Conservation (phyloP, 83 land plant genomes). For the Thuja plicata region DNA sequence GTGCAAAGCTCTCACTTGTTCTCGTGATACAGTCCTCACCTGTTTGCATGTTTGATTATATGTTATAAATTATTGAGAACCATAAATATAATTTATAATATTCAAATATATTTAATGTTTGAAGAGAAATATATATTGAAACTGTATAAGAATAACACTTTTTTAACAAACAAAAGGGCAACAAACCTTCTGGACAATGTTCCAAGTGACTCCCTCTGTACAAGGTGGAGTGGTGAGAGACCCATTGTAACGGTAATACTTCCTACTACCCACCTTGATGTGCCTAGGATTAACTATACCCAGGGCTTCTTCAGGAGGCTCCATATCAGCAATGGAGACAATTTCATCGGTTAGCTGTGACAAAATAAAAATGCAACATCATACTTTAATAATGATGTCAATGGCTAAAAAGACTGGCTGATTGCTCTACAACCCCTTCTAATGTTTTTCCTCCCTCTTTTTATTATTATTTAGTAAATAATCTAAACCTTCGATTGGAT, state of each 20-base stretch:
- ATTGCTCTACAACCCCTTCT: too few species aligned
- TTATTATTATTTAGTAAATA: too few species aligned
- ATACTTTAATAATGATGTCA: neutral
- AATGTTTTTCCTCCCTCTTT: too few species aligned
- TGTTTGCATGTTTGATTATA: neutral
- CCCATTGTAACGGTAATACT: slow-evolving; percentile 46
- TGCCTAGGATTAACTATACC: slow-evolving; percentile 42
- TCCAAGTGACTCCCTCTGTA: slow-evolving; percentile 56
- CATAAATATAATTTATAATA: too few species aligned
- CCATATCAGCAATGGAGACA: neutral
- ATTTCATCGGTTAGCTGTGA: slow-evolving; percentile 24
- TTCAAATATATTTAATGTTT: too few species aligned
- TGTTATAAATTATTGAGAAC: too few species aligned
- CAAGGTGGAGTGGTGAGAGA: slow-evolving; percentile 55
- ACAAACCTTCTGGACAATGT: slow-evolving; percentile 23
- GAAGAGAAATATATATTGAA: too few species aligned
- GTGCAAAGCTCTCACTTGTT: slow-evolving; percentile 27
- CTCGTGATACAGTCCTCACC: slow-evolving; percentile 43
- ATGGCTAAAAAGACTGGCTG: too few species aligned
- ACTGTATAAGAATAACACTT: too few species aligned
- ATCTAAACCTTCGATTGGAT: too few species aligned
- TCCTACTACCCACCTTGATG: slow-evolving; percentile 26
- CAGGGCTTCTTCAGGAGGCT: slow-evolving; percentile 11
- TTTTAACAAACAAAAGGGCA: too few species aligned
- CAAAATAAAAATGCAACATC: too few species aligned